A percentile compares a stretch with the other conserved stretches of the same genome.
These are phyloP conservation scores for Colletotrichum melonis DNA, from an alignment of 2,329 filamentous ascomycete genomes.

Conservation along the genomic window DNA sequence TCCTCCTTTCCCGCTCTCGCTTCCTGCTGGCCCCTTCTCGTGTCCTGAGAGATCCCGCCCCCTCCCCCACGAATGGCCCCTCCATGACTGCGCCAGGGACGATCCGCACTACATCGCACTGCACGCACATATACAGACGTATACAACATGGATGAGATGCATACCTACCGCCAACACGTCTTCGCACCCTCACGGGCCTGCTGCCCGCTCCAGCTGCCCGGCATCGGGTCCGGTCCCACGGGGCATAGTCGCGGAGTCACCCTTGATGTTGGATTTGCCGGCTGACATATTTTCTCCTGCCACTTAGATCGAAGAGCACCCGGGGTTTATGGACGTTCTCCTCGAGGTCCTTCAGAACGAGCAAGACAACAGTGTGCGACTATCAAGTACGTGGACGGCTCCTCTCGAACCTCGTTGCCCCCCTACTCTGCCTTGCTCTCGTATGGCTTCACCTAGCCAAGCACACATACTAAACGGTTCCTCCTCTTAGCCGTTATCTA, in stretches of 20 bases:
- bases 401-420: constrained; percentile 36
- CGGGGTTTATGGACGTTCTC: constrained; percentile 90
- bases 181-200: constrained; percentile 28
- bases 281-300: constrained; percentile 25
- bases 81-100: constrained; percentile 23
- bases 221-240: neutral
- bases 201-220: neutral
- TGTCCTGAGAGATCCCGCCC: neutral
- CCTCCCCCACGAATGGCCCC: constrained; percentile 34
- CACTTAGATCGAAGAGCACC: constrained; percentile 86
- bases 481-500: constrained; percentile 84
- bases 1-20: constrained; percentile 11
- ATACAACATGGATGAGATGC: constrained; percentile 1
- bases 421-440: constrained; percentile 7
- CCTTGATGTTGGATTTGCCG: constrained; percentile 37
- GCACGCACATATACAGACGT: constrained; percentile 12
- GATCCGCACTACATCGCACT: constrained; percentile 32
- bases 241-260: neutral
- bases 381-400: constrained; percentile 77
- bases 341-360: constrained; percentile 91
- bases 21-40: constrained; percentile 8
- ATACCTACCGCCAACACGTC: constrained; percentile 16
- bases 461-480: constrained; percentile 26
- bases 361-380: constrained; percentile 83
- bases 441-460: neutral